Evolutionary conservation across 2,329 filamentous ascomycete genomes (phyloP), one percentile per base, ranked within the genome.

Genomic region (Podosphaera leucotricha): DNA sequence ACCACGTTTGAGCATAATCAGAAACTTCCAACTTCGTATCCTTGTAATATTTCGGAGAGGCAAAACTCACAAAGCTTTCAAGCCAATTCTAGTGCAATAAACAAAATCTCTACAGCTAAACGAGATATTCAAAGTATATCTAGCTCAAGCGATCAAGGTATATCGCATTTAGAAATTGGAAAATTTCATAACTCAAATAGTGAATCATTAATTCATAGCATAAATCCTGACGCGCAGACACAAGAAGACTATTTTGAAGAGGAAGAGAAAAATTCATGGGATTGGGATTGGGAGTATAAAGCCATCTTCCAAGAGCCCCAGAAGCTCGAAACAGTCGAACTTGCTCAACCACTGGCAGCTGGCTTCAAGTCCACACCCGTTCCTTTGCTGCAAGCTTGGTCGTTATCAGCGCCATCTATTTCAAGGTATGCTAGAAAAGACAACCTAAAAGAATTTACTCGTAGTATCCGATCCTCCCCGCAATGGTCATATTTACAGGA

Each of bases 291-390:
- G 44, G 50, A 61, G 37, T 54, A 53, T 8, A 56, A 21, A n/a
- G 16, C 26, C 10, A 42, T 64, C 4, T 66, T 67, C 44, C 53
- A 57, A 8, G 61, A 64, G 36, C 48, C 55, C 28, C 47, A 55
- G 3, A 46, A 48, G 10, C 60, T 62, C 45, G 57, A 59, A 6
- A 62, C 63, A n/a, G 65, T 68, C 33, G 61, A 64, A n/a, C 62
- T 67, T 44, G 64, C 62, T 11, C 66, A 62, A 46, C 65, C 66
- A 18, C 55, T 69, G 1, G 59, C 64, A 3, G 49, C 53, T 15
- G 54, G 57, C 16, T 68, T 64, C 46, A 62, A 58, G 35, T 64
- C 66, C 18, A 61, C 64, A 15, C 60, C 66, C 6, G 62, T 67
- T 26, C 62, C 67, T 35, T 63, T 66, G 5, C 28, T 50, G 15